Evolutionary conservation across 2,329 filamentous ascomycete species (phyloP).

Genomic region (Tolypocladium album): DNA sequence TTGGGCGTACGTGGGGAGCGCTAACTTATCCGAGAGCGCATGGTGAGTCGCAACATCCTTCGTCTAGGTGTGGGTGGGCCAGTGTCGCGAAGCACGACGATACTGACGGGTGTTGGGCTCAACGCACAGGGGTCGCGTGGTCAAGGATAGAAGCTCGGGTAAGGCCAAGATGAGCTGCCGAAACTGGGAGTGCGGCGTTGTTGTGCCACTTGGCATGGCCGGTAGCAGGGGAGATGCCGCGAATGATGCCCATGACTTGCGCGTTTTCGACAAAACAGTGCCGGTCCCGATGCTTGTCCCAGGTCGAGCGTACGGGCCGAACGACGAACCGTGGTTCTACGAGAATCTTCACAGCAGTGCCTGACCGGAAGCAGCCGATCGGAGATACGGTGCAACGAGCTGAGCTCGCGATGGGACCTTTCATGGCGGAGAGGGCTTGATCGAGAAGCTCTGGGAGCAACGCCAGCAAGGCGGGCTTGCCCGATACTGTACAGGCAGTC

Average conservation of each 20-base stretch:
- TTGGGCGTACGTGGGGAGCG: slow-evolving; percentile 83
- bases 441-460: too few species aligned
- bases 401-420: neutral
- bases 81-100: neutral
- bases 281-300: slow-evolving; percentile 57
- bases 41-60: slow-evolving; percentile 49
- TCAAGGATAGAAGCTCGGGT: slow-evolving; percentile 56
- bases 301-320: slow-evolving; percentile 34
- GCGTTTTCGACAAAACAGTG: slow-evolving; percentile 41
- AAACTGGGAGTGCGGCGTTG: slow-evolving; percentile 93
- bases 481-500: too few species aligned
- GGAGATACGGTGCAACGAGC: neutral
- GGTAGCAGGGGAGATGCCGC: slow-evolving; percentile 5
- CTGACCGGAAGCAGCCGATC: slow-evolving; percentile 8
- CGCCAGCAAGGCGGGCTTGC: too few species aligned
- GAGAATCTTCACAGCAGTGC: slow-evolving; percentile 4
- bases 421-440: neutral
- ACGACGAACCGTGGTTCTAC: slow-evolving; percentile 33
- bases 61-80: slow-evolving; percentile 1
- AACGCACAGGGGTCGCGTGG: slow-evolving; percentile 60
- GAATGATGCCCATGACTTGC: slow-evolving; percentile 11
- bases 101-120: slow-evolving; percentile 2
- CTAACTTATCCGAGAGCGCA: slow-evolving; percentile 86
- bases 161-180: slow-evolving; percentile 68
- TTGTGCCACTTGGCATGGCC: slow-evolving; percentile 47